Evolutionary conservation across 306 rosid species (phyloP).

Genomic region (Astragalus membranaceus): DNA sequence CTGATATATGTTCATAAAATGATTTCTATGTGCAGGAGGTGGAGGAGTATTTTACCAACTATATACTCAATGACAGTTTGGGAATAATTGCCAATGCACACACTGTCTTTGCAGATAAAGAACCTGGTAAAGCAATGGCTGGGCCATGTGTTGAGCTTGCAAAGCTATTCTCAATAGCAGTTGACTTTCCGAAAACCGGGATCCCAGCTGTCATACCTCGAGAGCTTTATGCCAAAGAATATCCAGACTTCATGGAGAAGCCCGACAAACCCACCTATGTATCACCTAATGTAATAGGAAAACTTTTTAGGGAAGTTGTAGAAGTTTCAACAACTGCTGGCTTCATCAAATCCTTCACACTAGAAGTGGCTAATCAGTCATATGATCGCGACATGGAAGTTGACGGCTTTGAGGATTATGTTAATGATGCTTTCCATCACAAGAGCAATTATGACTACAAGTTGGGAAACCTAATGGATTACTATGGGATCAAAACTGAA

Average conservation of each 20-base stretch:
- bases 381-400: conserved; percentile 75
- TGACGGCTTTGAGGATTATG: conserved; percentile 52
- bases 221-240: conserved; percentile 42
- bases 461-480: conserved; percentile 68
- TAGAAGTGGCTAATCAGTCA: conserved; percentile 26
- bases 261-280: conserved; percentile 46
- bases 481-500: conserved; percentile 72
- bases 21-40: conserved; percentile 51
- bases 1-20: neutral
- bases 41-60: conserved; percentile 60
- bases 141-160: conserved; percentile 51
- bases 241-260: conserved; percentile 84
- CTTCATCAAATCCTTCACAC: conserved; percentile 33
- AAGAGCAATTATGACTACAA: conserved; percentile 60
- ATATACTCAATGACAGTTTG: conserved; percentile 68
- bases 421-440: conserved; percentile 56
- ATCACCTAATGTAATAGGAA: conserved; percentile 56
- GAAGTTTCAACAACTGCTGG: conserved; percentile 23
- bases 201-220: conserved; percentile 57
- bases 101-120: conserved; percentile 61
- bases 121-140: conserved; percentile 46
- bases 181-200: conserved; percentile 84
- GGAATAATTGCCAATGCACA: conserved; percentile 89
- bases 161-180: conserved; percentile 55
- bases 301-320: conserved; percentile 56